Percentiles rank a stretch among this genome's conserved stretches.
Conservation (phyloP, 1,284 basidiomycete genomes). For the Moesziomyces sp. region DNA sequence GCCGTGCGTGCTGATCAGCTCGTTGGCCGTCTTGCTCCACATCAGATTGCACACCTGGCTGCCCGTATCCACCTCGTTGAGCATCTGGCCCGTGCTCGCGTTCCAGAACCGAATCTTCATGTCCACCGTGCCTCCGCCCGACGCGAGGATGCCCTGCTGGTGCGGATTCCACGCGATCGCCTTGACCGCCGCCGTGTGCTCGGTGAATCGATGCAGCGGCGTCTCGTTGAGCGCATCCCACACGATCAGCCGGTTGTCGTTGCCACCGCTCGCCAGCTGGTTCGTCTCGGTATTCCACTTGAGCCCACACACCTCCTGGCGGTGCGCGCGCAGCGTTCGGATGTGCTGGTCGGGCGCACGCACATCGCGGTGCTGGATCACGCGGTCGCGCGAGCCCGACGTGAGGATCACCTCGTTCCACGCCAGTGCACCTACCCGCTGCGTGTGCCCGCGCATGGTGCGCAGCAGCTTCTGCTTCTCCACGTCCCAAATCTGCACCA, state of each 20-base stretch:
- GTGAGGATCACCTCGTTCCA: constrained; percentile 92
- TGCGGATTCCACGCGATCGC: constrained; percentile 98
- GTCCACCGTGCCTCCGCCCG: constrained; percentile 95
- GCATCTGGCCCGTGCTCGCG: constrained; percentile 82
- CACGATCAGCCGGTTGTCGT: constrained; percentile 97
- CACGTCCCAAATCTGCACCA: constrained; percentile 95
- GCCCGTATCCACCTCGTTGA: constrained; percentile 69
- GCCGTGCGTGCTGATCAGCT: constrained; percentile 96
- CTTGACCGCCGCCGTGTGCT: constrained; percentile 96
- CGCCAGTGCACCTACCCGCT: constrained; percentile 89
- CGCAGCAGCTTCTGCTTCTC: constrained; percentile 79
- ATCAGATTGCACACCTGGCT: constrained; percentile 88
- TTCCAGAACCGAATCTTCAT: constrained; percentile 99
- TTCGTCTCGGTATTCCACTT: constrained; percentile 85
- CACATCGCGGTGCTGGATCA: constrained; percentile 91
- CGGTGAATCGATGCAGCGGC: constrained; percentile 92
- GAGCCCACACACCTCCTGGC: constrained; percentile 95
- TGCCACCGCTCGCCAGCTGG: constrained; percentile 91
- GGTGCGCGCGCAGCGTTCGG: constrained; percentile 81
- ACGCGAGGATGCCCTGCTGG: constrained; percentile 87
- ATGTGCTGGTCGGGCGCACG: constrained; percentile 79
- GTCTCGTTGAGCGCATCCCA: constrained; percentile 77
- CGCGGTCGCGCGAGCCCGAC: constrained; percentile 90
- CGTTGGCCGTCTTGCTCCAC: constrained; percentile 92
- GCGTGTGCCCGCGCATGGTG: constrained; percentile 83